phyloP scores from a whole-genome alignment of 768 basidiomycete genomes.

The Galerina sulciceps region DNA sequence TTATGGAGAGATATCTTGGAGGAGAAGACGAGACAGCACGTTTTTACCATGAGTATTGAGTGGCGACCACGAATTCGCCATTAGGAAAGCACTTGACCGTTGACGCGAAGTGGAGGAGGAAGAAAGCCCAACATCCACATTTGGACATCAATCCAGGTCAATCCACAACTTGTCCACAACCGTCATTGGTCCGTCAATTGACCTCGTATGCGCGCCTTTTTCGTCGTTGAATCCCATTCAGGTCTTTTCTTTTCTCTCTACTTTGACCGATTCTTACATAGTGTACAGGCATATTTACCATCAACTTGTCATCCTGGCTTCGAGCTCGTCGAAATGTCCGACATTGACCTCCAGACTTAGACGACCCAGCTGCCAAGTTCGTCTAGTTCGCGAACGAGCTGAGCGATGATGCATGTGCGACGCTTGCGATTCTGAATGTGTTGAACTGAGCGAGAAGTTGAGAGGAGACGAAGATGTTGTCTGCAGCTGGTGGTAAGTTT shows the following conservation, averaged over 20 bases:
- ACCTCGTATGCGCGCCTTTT: constrained; percentile 64
- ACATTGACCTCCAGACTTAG: constrained; percentile 49
- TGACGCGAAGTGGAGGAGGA: not conserved
- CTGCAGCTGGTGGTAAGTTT: constrained; percentile 59
- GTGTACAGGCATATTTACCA: constrained; percentile 58
- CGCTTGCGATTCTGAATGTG: constrained; percentile 64
- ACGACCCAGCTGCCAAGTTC: constrained; percentile 55
- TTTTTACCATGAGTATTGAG: constrained; percentile 5
- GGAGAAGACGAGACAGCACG: constrained; percentile 31
- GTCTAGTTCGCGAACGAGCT: constrained; percentile 76
- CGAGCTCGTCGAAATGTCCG: constrained; percentile 57
- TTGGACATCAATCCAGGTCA: constrained; percentile 13
- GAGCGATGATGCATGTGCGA: too few species aligned
- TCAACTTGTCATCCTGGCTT: constrained; percentile 54
- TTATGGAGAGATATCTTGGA: constrained; percentile 55
- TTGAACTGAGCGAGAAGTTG: constrained; percentile 54
- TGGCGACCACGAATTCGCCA: not conserved
- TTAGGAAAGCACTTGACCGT: not conserved
- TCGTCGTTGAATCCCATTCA: constrained; percentile 63
- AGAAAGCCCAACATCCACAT: not conserved
- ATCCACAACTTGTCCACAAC: too few species aligned
- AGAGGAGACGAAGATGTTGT: constrained; percentile 54
- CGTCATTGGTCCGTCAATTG: too few species aligned
- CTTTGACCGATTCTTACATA: not conserved
- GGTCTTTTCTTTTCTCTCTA: too few species aligned